A percentile compares a stretch with the other conserved stretches of the same genome.
Evolutionary conservation across 106 monocot species (phyloP).

Genomic region (Dendrobium officinale): DNA sequence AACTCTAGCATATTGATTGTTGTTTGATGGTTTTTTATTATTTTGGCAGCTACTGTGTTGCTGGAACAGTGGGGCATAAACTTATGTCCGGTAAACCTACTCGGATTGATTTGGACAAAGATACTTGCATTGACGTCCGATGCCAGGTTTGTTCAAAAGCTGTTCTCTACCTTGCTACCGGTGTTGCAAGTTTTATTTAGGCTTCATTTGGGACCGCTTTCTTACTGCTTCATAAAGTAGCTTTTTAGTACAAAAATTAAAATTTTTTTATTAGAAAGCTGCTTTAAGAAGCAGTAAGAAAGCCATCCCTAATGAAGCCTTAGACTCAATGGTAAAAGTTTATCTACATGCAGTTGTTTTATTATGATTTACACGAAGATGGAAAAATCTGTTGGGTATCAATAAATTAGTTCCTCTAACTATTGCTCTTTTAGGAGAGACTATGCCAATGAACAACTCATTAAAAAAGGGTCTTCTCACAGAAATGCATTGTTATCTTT

Average conservation of each 20-base stretch:
- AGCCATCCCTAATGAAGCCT: too few relatives aligned
- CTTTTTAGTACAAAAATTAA: too few relatives aligned
- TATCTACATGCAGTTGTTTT: background rate
- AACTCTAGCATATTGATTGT: too few relatives aligned
- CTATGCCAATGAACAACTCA: background rate
- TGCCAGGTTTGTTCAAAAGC: conserved; percentile 54
- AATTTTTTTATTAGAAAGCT: too few relatives aligned
- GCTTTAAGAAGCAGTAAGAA: too few relatives aligned
- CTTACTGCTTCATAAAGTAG: too few relatives aligned
- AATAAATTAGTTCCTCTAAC: background rate
- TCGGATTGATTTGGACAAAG: conserved; percentile 76
- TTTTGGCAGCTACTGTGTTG: conserved; percentile 75
- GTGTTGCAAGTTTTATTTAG: background rate
- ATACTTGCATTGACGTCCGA: conserved; percentile 72
- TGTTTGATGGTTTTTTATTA: background rate
- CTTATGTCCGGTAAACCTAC: conserved; percentile 98
- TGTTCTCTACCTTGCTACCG: background rate
- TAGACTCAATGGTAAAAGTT: background rate
- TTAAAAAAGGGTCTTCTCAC: background rate
- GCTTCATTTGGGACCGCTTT: too few relatives aligned
- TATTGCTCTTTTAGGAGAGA: background rate
- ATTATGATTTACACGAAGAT: background rate
- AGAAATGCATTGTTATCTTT: too few relatives aligned
- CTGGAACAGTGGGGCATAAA: conserved; percentile 92
- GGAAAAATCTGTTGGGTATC: background rate